Conservation (phyloP, 257 asterid species). For the Perilla frutescens region DNA sequence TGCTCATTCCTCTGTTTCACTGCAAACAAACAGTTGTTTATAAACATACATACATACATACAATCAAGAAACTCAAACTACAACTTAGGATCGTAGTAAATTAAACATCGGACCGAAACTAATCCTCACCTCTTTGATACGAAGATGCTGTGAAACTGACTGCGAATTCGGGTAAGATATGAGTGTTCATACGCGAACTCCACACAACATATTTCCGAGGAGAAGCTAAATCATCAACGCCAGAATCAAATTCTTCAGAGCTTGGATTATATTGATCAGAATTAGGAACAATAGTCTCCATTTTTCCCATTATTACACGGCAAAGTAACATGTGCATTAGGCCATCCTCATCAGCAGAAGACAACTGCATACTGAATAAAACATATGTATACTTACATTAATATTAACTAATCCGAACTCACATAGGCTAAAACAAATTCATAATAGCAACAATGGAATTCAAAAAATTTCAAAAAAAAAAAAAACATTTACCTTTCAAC, state of each 20-base stretch:
- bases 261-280: slow-evolving; percentile 55
- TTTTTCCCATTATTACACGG: slow-evolving; percentile 63
- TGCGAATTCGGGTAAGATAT: slow-evolving; percentile 60
- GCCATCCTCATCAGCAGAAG: slow-evolving; percentile 54
- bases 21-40: slow-evolving; percentile 20
- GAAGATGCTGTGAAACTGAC: slow-evolving; percentile 52
- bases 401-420: background rate
- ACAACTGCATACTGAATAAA: slow-evolving; percentile 48
- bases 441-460: background rate
- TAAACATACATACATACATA: slow-evolving; percentile 2
- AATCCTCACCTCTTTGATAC: slow-evolving; percentile 41
- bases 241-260: slow-evolving; percentile 60
- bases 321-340: slow-evolving; percentile 57
- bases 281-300: slow-evolving; percentile 44
- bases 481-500: slow-evolving; percentile 44
- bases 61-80: background rate
- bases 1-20: slow-evolving; percentile 31
- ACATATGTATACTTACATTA: background rate
- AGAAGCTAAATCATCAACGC: slow-evolving; percentile 51
- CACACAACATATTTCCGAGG: slow-evolving; percentile 62
- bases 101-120: background rate
- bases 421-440: no score
- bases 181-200: slow-evolving; percentile 65
- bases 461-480: background rate
- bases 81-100: background rate